Conservation (phyloP, 805 yeast genomes). For the Saccharomycopsis amapae region DNA sequence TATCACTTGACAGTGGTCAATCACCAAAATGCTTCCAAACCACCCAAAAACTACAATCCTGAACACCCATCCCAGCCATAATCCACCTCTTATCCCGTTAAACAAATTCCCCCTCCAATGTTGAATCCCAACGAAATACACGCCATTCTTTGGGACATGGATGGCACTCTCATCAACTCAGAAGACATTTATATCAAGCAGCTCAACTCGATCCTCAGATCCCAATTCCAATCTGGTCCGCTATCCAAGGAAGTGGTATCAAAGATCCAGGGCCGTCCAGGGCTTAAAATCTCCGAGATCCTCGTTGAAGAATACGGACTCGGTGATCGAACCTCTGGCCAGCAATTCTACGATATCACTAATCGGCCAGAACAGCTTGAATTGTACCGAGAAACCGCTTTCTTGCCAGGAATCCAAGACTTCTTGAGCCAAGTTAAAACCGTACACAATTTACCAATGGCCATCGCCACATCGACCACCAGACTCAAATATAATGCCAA, state of each 20-base stretch:
- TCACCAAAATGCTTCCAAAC: too few relatives aligned
- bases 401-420: conserved; percentile 82
- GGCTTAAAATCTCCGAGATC: conserved; percentile 59
- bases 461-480: conserved; percentile 83
- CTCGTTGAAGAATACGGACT: conserved; percentile 63
- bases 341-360: conserved; percentile 49
- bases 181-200: conserved; percentile 74
- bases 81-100: not conserved
- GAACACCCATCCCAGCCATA: too few relatives aligned
- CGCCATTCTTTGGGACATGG: conserved; percentile 86
- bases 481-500: conserved; percentile 55
- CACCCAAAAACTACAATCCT: too few relatives aligned
- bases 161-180: conserved; percentile 84
- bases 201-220: conserved; percentile 4
- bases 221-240: conserved; percentile 62
- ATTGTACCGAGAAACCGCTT: conserved; percentile 48
- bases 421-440: conserved; percentile 45
- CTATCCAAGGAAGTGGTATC: conserved; percentile 86
- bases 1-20: too few relatives aligned
- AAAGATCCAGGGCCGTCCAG: conserved; percentile 86
- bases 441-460: conserved; percentile 60
- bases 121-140: conserved; percentile 30
- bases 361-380: conserved; percentile 1
- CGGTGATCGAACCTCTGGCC: conserved; percentile 48
- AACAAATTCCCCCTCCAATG: not conserved